Evolutionary conservation across 352 stramenopile genomes (phyloP).

Genomic region (Pythium aristosporum): DNA sequence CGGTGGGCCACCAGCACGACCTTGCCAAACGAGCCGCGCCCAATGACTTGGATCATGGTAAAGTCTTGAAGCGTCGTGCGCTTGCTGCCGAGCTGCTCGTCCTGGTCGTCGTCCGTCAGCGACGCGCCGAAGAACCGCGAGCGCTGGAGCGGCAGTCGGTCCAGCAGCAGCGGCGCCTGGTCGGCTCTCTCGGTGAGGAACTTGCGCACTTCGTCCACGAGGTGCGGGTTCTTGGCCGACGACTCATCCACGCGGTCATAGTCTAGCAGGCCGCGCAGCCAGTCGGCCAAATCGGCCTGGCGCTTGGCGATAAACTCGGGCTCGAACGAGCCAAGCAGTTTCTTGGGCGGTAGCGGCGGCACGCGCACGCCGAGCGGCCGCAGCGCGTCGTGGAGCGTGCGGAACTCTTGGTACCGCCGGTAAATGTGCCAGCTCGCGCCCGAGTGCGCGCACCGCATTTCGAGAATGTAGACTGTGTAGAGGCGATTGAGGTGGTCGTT

Average conservation of each 20-base stretch:
- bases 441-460: conserved; percentile 76
- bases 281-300: conserved; percentile 65
- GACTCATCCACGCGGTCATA: conserved; percentile 71
- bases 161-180: conserved; percentile 72
- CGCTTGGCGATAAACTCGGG: conserved; percentile 77
- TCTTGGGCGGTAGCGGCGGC: conserved; percentile 78
- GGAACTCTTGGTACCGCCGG: conserved; percentile 84
- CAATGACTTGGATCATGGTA: conserved; percentile 82
- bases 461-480: conserved; percentile 79
- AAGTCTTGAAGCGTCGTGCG: conserved; percentile 84
- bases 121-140: conserved; percentile 72
- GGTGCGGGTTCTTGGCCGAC: conserved; percentile 70
- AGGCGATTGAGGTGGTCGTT: conserved; percentile 72
- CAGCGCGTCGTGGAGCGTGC: conserved; percentile 67
- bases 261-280: conserved; percentile 61
- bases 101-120: conserved; percentile 54
- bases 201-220: conserved; percentile 72
- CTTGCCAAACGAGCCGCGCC: conserved; percentile 86
- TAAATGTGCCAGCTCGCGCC: conserved; percentile 82
- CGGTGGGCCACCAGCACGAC: conserved; percentile 87
- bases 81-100: conserved; percentile 6
- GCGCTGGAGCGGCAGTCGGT: conserved; percentile 56
- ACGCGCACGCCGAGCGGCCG: conserved; percentile 65
- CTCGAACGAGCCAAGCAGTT: conserved; percentile 82
- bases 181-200: conserved; percentile 84